Evolutionary conservation across 2,329 filamentous ascomycete species (phyloP).

Genomic region (Dothistroma pini): DNA sequence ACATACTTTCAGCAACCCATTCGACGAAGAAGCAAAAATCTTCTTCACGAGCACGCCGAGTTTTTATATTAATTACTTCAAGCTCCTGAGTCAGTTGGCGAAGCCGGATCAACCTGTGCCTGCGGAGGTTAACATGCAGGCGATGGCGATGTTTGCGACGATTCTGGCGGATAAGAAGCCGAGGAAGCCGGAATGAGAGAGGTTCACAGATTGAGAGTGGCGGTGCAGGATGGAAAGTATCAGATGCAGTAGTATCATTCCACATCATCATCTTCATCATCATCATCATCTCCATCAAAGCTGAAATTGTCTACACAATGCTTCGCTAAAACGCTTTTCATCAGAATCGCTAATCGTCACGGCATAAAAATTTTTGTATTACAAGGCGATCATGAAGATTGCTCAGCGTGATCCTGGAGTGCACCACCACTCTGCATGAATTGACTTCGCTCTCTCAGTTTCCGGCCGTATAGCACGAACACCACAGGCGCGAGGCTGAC

Average conservation of each 20-base stretch:
- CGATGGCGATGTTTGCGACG: slow-evolving; percentile 51
- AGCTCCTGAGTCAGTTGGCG: slow-evolving; percentile 47
- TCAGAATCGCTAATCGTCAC: not conserved
- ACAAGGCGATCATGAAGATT: not conserved
- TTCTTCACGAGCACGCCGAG: slow-evolving; percentile 57
- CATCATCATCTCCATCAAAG: not conserved
- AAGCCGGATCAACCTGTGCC: slow-evolving; percentile 46
- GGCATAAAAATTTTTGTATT: not conserved
- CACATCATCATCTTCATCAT: not conserved
- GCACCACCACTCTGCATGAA: slow-evolving; percentile 30
- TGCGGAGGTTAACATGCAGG: slow-evolving; percentile 47
- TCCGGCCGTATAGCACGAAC: slow-evolving; percentile 36
- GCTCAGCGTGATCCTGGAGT: not conserved
- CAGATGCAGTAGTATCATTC: not conserved
- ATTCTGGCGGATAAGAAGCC: slow-evolving; percentile 43
- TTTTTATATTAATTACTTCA: slow-evolving; percentile 58
- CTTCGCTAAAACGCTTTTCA: not conserved
- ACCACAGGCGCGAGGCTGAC: slow-evolving; percentile 46
- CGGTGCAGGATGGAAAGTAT: not conserved
- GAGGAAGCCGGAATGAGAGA: slow-evolving; percentile 25
- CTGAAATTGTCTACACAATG: not conserved
- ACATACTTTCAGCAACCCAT: slow-evolving; percentile 56
- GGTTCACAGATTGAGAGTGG: not conserved
- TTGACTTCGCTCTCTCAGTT: slow-evolving; percentile 33
- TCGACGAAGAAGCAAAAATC: slow-evolving; percentile 52